phyloP scores from a whole-genome alignment of 306 rosid genomes.

The Begonia peltatifolia region DNA sequence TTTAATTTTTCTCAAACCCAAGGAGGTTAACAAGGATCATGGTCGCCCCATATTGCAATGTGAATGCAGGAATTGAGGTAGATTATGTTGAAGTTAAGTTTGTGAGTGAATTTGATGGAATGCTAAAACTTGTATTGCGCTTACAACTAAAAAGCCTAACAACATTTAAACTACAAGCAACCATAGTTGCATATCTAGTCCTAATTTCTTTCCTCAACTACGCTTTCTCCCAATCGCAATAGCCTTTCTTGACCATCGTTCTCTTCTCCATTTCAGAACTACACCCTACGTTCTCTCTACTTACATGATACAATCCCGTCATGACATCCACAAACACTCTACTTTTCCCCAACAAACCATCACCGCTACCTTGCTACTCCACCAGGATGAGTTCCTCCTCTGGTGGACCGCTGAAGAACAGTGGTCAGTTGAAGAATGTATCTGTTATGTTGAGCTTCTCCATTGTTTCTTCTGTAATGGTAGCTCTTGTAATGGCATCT shows the following conservation, averaged over 20 bases:
- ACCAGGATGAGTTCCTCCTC: constrained; percentile 62
- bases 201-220: constrained; percentile 52
- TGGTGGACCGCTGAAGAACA: constrained; percentile 82
- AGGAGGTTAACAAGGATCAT: no score
- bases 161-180: constrained; percentile 73
- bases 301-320: constrained; percentile 70
- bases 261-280: constrained; percentile 80
- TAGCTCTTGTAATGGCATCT: no score
- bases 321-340: constrained; percentile 72
- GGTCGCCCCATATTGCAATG: no score
- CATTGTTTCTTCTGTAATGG: no score
- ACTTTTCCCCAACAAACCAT: constrained; percentile 33
- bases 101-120: no score
- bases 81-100: no score
- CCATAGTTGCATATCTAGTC: constrained; percentile 73
- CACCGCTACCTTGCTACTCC: constrained; percentile 28
- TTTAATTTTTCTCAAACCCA: no score
- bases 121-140: background rate
- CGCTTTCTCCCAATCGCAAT: constrained; percentile 74
- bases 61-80: no score
- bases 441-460: constrained; percentile 19
- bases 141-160: constrained; percentile 35
- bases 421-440: constrained; percentile 44
- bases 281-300: constrained; percentile 66
- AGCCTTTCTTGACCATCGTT: constrained; percentile 51